Evolutionary conservation across 2,329 filamentous ascomycete genomes (phyloP), one percentile per base, ranked within the genome.

Genomic region (Westerdykella aurantiaca): DNA sequence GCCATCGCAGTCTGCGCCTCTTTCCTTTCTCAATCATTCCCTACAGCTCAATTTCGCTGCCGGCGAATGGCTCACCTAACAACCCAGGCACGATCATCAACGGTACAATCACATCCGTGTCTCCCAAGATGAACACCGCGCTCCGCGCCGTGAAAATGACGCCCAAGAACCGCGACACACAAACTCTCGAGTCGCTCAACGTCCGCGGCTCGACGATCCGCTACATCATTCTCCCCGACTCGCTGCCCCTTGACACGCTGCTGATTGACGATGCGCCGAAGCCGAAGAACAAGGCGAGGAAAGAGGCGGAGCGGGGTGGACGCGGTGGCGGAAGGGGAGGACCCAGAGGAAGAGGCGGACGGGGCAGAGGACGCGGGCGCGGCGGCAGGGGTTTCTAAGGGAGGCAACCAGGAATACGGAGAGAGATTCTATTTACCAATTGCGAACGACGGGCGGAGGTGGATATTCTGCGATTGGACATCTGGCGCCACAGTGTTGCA

Each of bases 211-310:
- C 87, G 49, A 96, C 90, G 16, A 94, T 98, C 68, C 83, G 93
- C 70, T 96, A 96, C 73, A 91, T 86, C 68, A 95, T 98, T 67
- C 84, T 98, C 10, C 93, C 93, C 44, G 93, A 98, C 73, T 93
- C 87, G 51, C 79, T 98, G 61, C 91, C 91, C 33, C 80, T 98
- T 53, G 93, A 98, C 70, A 96, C 91, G 34, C 79, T 98, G 42
- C 79, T 98, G 50, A 89, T 98, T 57, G 93, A 98, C 68, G 93
- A 98, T 72, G 83, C 88, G 61, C 89, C 91, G 41, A 98, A 98
- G 77, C 91, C 93, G 49, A 97, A 97, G 85, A 98, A 98, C 75
- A 98, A 98, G 82, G 91, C 93, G 21, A 82, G 91, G 66, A 98
- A 98, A 78, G 93, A 97, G 73, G 78, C 70, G 6, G 73, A 77